These are phyloP conservation scores for Penicillium polonicum DNA, from an alignment of 2,329 filamentous ascomycete species.

Conservation along the genomic window DNA sequence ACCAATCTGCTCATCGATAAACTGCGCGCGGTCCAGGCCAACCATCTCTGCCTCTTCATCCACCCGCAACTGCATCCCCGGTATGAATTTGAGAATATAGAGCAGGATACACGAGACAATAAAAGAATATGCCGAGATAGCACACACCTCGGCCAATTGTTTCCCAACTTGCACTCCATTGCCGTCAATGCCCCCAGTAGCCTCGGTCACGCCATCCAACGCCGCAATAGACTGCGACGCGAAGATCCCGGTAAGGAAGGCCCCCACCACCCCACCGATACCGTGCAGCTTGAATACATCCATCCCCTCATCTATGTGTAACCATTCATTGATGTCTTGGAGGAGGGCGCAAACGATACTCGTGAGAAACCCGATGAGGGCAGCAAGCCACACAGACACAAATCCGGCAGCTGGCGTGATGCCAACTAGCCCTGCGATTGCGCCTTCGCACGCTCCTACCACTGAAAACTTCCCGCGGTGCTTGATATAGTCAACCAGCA, in stretches of 20 bases:
- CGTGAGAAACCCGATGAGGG: slow-evolving; percentile 57
- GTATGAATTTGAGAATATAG: slow-evolving; percentile 54
- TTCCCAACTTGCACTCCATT: slow-evolving; percentile 56
- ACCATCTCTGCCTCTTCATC: slow-evolving; percentile 56
- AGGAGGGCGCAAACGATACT: slow-evolving; percentile 51
- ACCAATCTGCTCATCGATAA: slow-evolving; percentile 58
- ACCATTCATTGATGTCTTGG: slow-evolving; percentile 54
- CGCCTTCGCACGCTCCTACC: slow-evolving; percentile 58
- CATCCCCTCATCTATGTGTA: slow-evolving; percentile 58
- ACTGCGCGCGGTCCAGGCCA: slow-evolving; percentile 56
- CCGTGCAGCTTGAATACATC: slow-evolving; percentile 62
- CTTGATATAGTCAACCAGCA: slow-evolving; percentile 53
- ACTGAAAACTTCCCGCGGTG: slow-evolving; percentile 55
- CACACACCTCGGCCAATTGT: slow-evolving; percentile 57
- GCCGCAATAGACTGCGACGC: slow-evolving; percentile 44
- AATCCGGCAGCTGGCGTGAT: slow-evolving; percentile 58
- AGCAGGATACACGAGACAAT: slow-evolving; percentile 53
- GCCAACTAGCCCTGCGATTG: slow-evolving; percentile 60
- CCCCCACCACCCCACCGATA: slow-evolving; percentile 57
- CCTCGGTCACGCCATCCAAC: slow-evolving; percentile 51
- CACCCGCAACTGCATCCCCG: slow-evolving; percentile 55
- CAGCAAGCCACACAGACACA: slow-evolving; percentile 54
- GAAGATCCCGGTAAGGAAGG: slow-evolving; percentile 59
- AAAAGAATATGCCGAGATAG: slow-evolving; percentile 56
- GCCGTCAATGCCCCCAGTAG: slow-evolving; percentile 54